Percentiles rank a stretch among this genome's conserved stretches.
Evolutionary conservation across 2,329 filamentous ascomycete genomes (phyloP).

Genomic region (Penicillium sp.): DNA sequence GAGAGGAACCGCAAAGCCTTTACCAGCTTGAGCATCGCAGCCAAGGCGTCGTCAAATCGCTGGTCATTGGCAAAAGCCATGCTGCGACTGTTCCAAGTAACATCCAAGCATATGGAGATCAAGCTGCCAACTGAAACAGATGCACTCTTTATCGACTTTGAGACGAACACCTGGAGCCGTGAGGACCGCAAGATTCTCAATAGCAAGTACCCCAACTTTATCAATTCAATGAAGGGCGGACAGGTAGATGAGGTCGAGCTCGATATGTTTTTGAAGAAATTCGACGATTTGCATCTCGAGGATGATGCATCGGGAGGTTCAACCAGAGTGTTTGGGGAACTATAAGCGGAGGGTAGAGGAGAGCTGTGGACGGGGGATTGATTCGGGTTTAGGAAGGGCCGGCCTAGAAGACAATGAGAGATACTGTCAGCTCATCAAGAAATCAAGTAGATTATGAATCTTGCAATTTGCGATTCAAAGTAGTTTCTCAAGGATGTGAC

Average conservation of each 20-base stretch:
- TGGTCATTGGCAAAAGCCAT: slow-evolving; percentile 28
- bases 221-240: slow-evolving; percentile 12
- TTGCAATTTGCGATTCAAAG: background rate
- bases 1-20: slow-evolving; percentile 31
- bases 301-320: background rate
- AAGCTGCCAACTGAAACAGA: slow-evolving; percentile 29
- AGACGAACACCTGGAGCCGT: slow-evolving; percentile 20
- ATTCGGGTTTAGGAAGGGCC: background rate
- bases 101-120: slow-evolving; percentile 24
- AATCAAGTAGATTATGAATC: background rate
- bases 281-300: slow-evolving; percentile 13
- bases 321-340: background rate
- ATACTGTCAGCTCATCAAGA: background rate
- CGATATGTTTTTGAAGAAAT: slow-evolving; percentile 19
- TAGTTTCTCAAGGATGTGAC: background rate
- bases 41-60: slow-evolving; percentile 30
- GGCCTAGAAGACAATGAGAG: background rate
- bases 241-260: slow-evolving; percentile 15
- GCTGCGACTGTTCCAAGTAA: slow-evolving; percentile 29
- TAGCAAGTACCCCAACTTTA: slow-evolving; percentile 28
- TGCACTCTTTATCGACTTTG: slow-evolving; percentile 30
- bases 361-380: background rate
- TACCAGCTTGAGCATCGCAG: slow-evolving; percentile 29
- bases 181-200: slow-evolving; percentile 21
- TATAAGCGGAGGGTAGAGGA: background rate